Evolutionary conservation across 2,329 filamentous ascomycete genomes (phyloP), one percentile per base, ranked within the genome.

Genomic region (Aspergillus sp.): DNA sequence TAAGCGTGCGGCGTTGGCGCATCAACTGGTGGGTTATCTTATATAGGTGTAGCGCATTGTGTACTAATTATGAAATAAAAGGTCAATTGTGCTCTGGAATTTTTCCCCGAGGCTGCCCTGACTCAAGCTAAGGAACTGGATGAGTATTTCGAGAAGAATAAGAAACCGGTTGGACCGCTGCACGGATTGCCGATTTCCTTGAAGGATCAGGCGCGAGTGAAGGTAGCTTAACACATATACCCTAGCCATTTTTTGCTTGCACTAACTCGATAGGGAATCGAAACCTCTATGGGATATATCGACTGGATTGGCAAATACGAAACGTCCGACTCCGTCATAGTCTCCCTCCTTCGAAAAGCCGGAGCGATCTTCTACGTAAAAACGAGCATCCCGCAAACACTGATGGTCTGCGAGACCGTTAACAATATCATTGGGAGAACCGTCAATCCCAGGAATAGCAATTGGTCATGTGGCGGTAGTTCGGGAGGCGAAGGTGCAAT

Each of bases 1-100:
- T 51, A 66, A 65, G 39, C 53, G 64, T n/a, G 63, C 66, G 4
- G 63, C 64, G 10, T 56, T 67, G 41, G 66, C 66, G 5, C 66
- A 68, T 38, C 63, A 68, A 51, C 32, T 59, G 45, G 37, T 39
- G 10, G 6, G 37, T 39, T 39, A 10, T 20, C 10, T 9, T 9
- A 12, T 13, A 20, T 13, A 54, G 53, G 2, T 33, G 2, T 20
- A 43, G 19, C 15, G 15, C 5, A 6, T n/a, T 30, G 22, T 7
- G 19, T 39, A 12, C 17, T 41, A 13, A 22, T 15, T 3, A 43
- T 17, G 7, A 6, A 9, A 43, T 22, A 5, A 30, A 19, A 43
- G 23, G 10, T 35, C n/a, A 44, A 43, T 30, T 67, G 64, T 44
- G 47, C 68, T 13, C 67, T 65, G 2, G 66, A 70, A 48, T 62